Conservation (phyloP, 129 eudicot genomes). For the Escallonia herrerae region DNA sequence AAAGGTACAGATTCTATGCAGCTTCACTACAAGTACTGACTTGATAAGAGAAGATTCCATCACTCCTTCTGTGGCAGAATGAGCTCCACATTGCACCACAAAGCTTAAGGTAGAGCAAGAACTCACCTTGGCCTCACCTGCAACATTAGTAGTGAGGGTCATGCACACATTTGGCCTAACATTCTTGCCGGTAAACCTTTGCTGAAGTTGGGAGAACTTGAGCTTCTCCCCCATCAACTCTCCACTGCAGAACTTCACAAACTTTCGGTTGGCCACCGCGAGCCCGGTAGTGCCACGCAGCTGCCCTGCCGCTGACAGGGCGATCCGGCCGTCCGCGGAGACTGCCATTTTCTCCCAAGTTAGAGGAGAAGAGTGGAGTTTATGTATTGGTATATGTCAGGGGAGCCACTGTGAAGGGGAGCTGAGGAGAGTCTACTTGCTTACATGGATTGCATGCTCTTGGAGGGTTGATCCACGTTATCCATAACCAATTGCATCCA, state of each 20-base stretch:
- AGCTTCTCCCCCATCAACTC: constrained; percentile 82
- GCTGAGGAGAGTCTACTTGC: background rate
- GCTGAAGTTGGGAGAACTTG: constrained; percentile 18
- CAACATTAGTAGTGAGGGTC: constrained; percentile 57
- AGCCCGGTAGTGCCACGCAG: constrained; percentile 30
- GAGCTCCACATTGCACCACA: background rate
- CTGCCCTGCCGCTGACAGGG: constrained; percentile 53
- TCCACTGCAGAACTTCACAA: constrained; percentile 45
- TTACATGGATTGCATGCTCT: constrained; percentile 44
- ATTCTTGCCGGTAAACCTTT: constrained; percentile 14
- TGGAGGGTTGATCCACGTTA: constrained; percentile 38
- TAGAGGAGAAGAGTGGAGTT: constrained; percentile 1
- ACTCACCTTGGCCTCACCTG: constrained; percentile 84
- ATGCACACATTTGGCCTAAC: constrained; percentile 37
- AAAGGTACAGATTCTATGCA: too few relatives aligned
- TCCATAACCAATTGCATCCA: constrained; percentile 44
- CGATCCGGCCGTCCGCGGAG: constrained; percentile 38
- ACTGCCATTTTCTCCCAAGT: constrained; percentile 27
- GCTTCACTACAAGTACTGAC: too few relatives aligned
- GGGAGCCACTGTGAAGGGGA: background rate
- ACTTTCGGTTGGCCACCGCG: constrained; percentile 29
- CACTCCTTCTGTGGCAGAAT: background rate
- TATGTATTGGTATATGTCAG: background rate
- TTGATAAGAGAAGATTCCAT: too few relatives aligned
- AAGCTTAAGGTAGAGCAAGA: background rate